A percentile compares a stretch with the other conserved stretches of the same genome.
These are phyloP conservation scores for Sporothrix brasiliensis DNA, from an alignment of 2,329 filamentous ascomycete genomes.

Conservation along the genomic window DNA sequence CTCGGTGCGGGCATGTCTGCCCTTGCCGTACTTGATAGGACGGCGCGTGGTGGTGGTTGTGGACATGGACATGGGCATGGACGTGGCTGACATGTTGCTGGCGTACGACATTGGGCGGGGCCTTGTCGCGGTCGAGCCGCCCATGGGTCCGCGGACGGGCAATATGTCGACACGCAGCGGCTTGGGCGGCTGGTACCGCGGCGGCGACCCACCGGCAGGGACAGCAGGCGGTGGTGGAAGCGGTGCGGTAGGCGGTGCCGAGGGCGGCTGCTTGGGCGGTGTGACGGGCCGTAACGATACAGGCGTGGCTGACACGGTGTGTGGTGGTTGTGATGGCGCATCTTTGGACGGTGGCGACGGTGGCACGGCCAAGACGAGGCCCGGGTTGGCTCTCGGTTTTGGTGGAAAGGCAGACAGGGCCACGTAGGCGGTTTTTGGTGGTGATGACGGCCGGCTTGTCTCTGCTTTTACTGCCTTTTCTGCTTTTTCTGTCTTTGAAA, in stretches of 20 bases:
- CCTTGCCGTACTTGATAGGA: conserved; percentile 53
- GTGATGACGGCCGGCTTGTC: neutral
- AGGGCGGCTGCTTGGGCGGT: neutral
- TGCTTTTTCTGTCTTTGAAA: neutral
- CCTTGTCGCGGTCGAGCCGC: neutral
- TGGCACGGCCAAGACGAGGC: neutral
- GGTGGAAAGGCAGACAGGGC: conserved; percentile 8
- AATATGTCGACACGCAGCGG: neutral
- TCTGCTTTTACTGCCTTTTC: neutral
- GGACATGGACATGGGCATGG: too few relatives aligned
- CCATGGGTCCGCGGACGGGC: neutral
- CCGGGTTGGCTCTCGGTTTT: neutral
- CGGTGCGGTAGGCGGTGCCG: conserved; percentile 1
- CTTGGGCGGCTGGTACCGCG: conserved; percentile 1
- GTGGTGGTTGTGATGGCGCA: neutral
- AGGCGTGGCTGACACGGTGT: neutral
- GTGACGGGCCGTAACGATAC: neutral
- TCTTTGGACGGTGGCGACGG: conserved; percentile 4
- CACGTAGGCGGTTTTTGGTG: neutral
- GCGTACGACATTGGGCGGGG: neutral
- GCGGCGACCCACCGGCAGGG: neutral
- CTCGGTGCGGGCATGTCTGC: conserved; percentile 47
- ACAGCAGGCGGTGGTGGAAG: neutral
- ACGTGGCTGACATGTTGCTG: conserved; percentile 36
- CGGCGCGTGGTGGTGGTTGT: conserved; percentile 39